Evolutionary conservation across 768 basidiomycete genomes (phyloP).

Genomic region (Calocybe gangraenosa): DNA sequence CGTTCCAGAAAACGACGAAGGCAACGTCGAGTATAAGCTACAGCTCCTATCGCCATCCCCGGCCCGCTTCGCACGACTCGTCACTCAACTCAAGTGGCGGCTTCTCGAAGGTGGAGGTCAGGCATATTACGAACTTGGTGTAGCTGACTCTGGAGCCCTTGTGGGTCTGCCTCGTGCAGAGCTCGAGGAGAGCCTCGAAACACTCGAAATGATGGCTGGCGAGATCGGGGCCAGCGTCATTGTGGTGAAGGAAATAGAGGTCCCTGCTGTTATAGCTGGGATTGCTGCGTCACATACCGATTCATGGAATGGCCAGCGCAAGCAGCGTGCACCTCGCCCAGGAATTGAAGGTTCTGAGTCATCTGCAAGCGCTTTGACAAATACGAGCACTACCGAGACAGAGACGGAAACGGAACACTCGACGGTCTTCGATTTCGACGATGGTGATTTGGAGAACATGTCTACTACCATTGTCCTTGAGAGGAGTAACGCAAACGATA

Average conservation of each 20-base stretch:
- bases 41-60: slow-evolving; percentile 78
- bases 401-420: slow-evolving; percentile 38
- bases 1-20: slow-evolving; percentile 76
- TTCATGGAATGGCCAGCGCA: slow-evolving; percentile 34
- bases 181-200: slow-evolving; percentile 78
- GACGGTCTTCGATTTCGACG: slow-evolving; percentile 29
- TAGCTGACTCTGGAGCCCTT: slow-evolving; percentile 85
- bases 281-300: slow-evolving; percentile 32
- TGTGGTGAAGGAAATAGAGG: slow-evolving; percentile 84
- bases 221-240: slow-evolving; percentile 92
- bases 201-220: slow-evolving; percentile 90
- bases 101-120: slow-evolving; percentile 80
- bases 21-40: slow-evolving; percentile 94
- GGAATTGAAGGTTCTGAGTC: slow-evolving; percentile 14
- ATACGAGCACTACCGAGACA: slow-evolving; percentile 27
- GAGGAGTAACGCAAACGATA: slow-evolving; percentile 16
- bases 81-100: slow-evolving; percentile 96
- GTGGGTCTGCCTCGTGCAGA: slow-evolving; percentile 73
- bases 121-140: slow-evolving; percentile 79
- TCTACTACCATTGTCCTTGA: slow-evolving; percentile 28
- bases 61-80: slow-evolving; percentile 75
- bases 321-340: slow-evolving; percentile 26
- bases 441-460: slow-evolving; percentile 24
- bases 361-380: slow-evolving; percentile 21
- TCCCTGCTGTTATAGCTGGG: slow-evolving; percentile 51